phyloP scores from a whole-genome alignment of 2,329 filamentous ascomycete species.

The Epichloe coenophiala region DNA sequence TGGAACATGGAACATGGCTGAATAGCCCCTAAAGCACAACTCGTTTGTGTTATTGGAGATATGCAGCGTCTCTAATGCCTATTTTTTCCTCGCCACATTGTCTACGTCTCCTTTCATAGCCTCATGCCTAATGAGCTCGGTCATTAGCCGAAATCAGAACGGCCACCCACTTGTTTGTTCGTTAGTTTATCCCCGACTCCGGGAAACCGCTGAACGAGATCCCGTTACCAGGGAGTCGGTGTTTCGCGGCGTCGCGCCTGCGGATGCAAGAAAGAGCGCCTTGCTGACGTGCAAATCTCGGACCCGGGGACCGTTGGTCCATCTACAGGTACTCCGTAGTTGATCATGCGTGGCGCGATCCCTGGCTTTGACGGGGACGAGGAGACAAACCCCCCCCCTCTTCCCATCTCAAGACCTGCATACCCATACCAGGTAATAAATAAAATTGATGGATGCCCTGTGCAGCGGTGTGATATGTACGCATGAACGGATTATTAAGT shows the following conservation, averaged over 20 bases:
- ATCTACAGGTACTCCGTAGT: neutral
- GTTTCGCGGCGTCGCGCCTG: neutral
- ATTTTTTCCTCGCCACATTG: neutral
- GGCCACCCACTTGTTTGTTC: neutral
- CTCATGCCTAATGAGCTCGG: neutral
- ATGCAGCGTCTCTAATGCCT: too few species aligned
- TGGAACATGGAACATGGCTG: too few species aligned
- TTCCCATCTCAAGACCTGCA: neutral
- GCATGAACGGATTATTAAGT: neutral
- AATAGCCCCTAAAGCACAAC: neutral
- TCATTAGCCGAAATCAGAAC: neutral
- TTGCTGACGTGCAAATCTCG: neutral
- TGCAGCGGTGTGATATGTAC: neutral
- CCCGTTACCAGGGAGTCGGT: conserved; percentile 1
- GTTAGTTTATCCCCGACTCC: neutral
- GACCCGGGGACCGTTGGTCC: neutral
- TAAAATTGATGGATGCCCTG: neutral
- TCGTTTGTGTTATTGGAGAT: too few species aligned
- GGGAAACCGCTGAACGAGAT: neutral
- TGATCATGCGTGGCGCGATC: neutral
- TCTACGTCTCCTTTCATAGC: neutral
- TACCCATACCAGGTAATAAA: neutral
- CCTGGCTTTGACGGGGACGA: neutral
- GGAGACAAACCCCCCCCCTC: neutral
- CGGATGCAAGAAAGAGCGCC: neutral